A percentile compares a stretch with the other conserved stretches of the same genome.
phyloP scores from a whole-genome alignment of 164 flowering plant genomes.

The Berberis vulgaris region DNA sequence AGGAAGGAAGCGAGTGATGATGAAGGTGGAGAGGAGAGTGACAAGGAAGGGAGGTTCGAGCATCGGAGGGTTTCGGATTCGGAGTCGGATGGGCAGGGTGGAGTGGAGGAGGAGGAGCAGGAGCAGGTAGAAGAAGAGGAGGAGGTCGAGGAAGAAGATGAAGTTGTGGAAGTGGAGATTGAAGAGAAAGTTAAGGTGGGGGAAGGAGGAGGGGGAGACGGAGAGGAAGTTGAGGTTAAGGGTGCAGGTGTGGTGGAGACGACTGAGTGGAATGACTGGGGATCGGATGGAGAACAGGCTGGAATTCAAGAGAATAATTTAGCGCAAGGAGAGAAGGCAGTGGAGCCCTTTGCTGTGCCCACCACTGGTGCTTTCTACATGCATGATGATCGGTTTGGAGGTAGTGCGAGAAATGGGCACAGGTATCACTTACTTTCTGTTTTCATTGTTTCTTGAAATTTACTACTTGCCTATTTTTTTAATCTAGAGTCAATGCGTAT shows the following conservation, averaged over 20 bases:
- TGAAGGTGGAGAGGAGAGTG: neutral
- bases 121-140: neutral
- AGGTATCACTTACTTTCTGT: neutral
- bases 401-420: neutral
- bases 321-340: neutral
- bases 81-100: neutral
- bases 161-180: neutral
- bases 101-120: neutral
- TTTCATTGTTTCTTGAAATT: neutral
- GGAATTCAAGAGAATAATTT: no score
- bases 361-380: neutral
- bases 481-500: no score
- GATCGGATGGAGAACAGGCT: no score
- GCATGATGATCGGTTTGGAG: neutral
- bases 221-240: neutral
- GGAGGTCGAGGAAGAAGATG: neutral
- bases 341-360: neutral
- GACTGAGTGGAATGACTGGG: neutral
- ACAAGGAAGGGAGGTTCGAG: neutral
- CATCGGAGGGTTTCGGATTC: neutral
- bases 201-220: neutral
- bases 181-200: neutral
- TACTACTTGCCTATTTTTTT: no score
- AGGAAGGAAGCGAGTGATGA: neutral
- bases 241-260: neutral